A percentile compares a stretch with the other conserved stretches of the same genome.
These are phyloP conservation scores for Pseudogymnoascus pannorum DNA, from an alignment of 2,329 filamentous ascomycete species.

Conservation along the genomic window DNA sequence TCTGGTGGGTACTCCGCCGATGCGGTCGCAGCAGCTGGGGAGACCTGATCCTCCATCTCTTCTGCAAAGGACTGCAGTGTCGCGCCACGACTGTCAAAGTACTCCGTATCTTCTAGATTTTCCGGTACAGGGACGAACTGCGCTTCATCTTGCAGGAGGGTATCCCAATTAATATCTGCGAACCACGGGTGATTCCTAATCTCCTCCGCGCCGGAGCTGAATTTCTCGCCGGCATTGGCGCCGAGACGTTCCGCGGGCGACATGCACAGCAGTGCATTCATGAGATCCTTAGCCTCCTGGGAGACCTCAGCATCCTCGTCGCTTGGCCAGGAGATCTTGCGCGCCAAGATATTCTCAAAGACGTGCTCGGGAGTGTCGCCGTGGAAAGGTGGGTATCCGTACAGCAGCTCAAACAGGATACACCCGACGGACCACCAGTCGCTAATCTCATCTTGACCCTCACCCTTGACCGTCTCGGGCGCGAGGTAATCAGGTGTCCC, in stretches of 20 bases:
- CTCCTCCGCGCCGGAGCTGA: conserved; percentile 75
- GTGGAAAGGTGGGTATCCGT: conserved; percentile 89
- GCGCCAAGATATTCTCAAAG: conserved; percentile 89
- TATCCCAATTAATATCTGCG: conserved; percentile 78
- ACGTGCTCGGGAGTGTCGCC: conserved; percentile 84
- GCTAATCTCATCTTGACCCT: conserved; percentile 93
- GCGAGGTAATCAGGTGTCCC: conserved; percentile 96
- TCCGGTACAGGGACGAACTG: conserved; percentile 90
- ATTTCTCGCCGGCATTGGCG: conserved; percentile 78
- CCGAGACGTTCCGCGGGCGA: conserved; percentile 78
- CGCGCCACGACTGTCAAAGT: conserved; percentile 88
- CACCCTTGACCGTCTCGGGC: conserved; percentile 91
- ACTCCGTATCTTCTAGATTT: conserved; percentile 95
- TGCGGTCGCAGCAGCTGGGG: conserved; percentile 62
- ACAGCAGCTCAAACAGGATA: conserved; percentile 94
- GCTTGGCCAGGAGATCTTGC: conserved; percentile 88
- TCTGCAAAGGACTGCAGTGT: conserved; percentile 88
- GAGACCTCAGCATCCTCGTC: conserved; percentile 74
- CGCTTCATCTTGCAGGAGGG: conserved; percentile 85
- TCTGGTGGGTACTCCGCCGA: conserved; percentile 70
- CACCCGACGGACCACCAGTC: conserved; percentile 99
- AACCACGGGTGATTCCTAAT: conserved; percentile 91
- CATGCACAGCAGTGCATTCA: conserved; percentile 83
- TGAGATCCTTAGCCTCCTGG: conserved; percentile 83
- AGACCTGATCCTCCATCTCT: conserved; percentile 83